These are phyloP conservation scores for Botryotinia globosa DNA, from an alignment of 2,329 filamentous ascomycete species.

Conservation along the genomic window DNA sequence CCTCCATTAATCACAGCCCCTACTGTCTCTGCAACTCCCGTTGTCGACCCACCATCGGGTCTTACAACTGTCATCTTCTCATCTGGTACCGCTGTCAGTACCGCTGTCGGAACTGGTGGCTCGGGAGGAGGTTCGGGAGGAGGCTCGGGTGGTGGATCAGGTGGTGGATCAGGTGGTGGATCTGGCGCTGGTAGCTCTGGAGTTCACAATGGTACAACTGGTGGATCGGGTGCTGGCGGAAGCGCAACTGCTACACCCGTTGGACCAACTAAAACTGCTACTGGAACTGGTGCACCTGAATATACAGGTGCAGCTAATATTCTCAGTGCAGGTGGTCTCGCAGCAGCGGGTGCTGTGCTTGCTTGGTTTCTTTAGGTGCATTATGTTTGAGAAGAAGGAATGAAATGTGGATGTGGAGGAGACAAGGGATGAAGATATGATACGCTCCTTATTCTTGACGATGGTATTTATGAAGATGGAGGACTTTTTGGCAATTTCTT, in stretches of 20 bases:
- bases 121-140: conserved; percentile 7
- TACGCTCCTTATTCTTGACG: neutral
- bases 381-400: neutral
- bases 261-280: conserved; percentile 20
- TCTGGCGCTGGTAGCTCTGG: neutral
- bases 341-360: neutral
- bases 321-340: neutral
- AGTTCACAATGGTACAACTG: conserved; percentile 6
- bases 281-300: conserved; percentile 9
- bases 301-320: conserved; percentile 8
- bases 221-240: conserved; percentile 4
- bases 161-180: neutral
- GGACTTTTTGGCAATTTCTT: conserved; percentile 1
- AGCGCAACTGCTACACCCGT: conserved; percentile 22
- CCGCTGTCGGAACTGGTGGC: conserved; percentile 10
- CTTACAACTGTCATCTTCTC: neutral
- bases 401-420: neutral
- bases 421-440: neutral
- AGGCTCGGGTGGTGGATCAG: neutral
- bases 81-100: neutral
- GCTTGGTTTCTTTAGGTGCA: neutral
- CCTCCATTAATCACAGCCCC: conserved; percentile 24
- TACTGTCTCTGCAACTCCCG: conserved; percentile 21
- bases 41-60: neutral
- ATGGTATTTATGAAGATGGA: conserved; percentile 1